Evolutionary conservation across 441 rosid genomes (phyloP).

Genomic region (Adansonia rubrostipa): DNA sequence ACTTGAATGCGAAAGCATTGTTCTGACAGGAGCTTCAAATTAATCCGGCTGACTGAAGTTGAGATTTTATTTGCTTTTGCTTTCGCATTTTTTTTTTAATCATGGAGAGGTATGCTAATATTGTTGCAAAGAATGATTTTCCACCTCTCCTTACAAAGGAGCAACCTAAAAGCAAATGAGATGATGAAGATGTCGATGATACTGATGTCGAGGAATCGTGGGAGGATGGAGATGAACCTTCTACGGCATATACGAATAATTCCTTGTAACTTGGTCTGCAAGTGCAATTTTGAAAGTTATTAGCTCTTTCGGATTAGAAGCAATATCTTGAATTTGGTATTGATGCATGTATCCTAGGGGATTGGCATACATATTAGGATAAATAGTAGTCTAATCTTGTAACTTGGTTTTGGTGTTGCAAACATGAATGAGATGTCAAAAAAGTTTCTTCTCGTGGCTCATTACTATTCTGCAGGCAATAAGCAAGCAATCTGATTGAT

Average conservation of each 20-base stretch:
- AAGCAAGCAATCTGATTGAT: not conserved
- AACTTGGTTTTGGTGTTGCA: not conserved
- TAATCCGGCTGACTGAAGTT: not conserved
- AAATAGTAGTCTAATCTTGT: not conserved
- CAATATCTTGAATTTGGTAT: not conserved
- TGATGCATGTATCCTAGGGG: not conserved
- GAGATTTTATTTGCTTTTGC: not conserved
- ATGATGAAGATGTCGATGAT: conserved; percentile 1
- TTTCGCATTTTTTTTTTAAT: not conserved
- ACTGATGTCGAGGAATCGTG: not conserved
- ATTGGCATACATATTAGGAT: not conserved
- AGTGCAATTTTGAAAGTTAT: not conserved
- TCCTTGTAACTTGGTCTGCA: not conserved
- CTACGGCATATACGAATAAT: not conserved
- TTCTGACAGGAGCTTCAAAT: too few relatives aligned
- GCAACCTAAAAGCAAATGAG: conserved; percentile 1
- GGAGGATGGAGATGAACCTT: not conserved
- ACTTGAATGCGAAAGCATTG: too few relatives aligned
- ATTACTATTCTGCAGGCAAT: not conserved
- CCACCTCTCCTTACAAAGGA: not conserved
- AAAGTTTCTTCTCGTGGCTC: not conserved
- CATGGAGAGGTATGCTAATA: not conserved
- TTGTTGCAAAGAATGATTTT: not conserved
- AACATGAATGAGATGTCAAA: not conserved
- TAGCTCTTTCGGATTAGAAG: not conserved